phyloP scores from a whole-genome alignment of 805 yeast species.

The Candida broadrunensis region DNA sequence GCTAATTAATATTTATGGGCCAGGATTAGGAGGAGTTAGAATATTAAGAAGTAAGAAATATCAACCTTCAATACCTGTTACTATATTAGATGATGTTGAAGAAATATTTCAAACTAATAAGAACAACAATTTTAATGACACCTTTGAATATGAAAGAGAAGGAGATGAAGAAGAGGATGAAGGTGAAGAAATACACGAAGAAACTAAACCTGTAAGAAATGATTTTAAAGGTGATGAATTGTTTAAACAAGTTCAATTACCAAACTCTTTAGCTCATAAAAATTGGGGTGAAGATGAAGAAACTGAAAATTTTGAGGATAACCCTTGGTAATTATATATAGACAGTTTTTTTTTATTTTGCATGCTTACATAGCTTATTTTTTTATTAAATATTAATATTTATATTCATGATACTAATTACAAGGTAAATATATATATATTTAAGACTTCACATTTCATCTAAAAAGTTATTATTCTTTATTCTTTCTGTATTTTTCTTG shows the following conservation, averaged over 20 bases:
- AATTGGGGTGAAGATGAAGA: slow-evolving; percentile 39
- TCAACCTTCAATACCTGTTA: slow-evolving; percentile 72
- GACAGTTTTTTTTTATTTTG: neutral
- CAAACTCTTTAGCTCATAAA: slow-evolving; percentile 49
- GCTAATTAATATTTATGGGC: slow-evolving; percentile 71
- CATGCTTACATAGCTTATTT: too few relatives aligned
- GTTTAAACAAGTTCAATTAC: slow-evolving; percentile 48
- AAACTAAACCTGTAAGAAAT: slow-evolving; percentile 1
- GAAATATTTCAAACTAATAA: slow-evolving; percentile 43
- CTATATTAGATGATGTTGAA: slow-evolving; percentile 69
- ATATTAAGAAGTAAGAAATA: slow-evolving; percentile 50
- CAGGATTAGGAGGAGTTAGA: slow-evolving; percentile 64
- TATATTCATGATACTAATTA: slow-evolving; percentile 5
- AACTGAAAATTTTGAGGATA: slow-evolving; percentile 47
- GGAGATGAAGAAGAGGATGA: slow-evolving; percentile 21
- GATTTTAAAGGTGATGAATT: slow-evolving; percentile 44
- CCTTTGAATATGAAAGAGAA: slow-evolving; percentile 23
- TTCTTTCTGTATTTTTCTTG: slow-evolving; percentile 61
- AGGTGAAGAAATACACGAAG: slow-evolving; percentile 7
- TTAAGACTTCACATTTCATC: slow-evolving; percentile 41
- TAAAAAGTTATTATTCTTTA: slow-evolving; percentile 78
- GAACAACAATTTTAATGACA: slow-evolving; percentile 26
- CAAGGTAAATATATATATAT: neutral
- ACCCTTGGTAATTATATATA: slow-evolving; percentile 55
- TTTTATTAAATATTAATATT: slow-evolving; percentile 1